phyloP scores from a whole-genome alignment of 345 rosid genomes.

The Adansonia digitata region DNA sequence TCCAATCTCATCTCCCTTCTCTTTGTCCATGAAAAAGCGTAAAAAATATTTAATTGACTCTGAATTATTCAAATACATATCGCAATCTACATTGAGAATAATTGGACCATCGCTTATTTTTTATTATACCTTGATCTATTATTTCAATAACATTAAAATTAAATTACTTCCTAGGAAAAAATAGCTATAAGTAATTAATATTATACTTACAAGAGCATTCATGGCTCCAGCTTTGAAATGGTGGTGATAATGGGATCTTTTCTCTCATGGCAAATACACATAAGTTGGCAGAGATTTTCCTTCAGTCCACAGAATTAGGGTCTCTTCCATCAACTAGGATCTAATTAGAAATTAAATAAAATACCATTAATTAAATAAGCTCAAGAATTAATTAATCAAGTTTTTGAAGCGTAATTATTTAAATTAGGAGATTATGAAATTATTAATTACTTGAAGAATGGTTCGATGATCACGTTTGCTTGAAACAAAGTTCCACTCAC shows the following conservation, averaged over 20 bases:
- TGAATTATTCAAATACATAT: constrained; percentile 5
- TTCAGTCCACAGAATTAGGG: background rate
- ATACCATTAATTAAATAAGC: background rate
- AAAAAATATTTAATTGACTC: background rate
- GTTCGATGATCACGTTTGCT: background rate
- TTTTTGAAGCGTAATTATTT: background rate
- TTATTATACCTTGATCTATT: too few relatives aligned
- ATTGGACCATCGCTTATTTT: background rate
- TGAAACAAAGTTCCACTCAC: background rate
- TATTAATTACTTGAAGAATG: background rate
- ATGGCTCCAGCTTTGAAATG: background rate
- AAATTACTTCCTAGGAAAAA: too few relatives aligned
- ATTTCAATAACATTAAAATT: too few relatives aligned
- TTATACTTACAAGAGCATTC: constrained; percentile 1
- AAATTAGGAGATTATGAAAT: background rate
- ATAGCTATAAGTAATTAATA: too few relatives aligned
- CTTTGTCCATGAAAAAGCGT: constrained; percentile 3
- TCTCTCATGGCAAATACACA: background rate
- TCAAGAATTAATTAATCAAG: background rate
- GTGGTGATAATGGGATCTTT: background rate
- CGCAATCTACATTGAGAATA: background rate
- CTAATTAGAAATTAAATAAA: background rate
- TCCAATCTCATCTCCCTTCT: background rate
- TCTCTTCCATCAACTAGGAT: constrained; percentile 1
- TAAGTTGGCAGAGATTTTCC: background rate